Evolutionary conservation across 345 rosid genomes (phyloP).

Genomic region (Dovyalis caffra): DNA sequence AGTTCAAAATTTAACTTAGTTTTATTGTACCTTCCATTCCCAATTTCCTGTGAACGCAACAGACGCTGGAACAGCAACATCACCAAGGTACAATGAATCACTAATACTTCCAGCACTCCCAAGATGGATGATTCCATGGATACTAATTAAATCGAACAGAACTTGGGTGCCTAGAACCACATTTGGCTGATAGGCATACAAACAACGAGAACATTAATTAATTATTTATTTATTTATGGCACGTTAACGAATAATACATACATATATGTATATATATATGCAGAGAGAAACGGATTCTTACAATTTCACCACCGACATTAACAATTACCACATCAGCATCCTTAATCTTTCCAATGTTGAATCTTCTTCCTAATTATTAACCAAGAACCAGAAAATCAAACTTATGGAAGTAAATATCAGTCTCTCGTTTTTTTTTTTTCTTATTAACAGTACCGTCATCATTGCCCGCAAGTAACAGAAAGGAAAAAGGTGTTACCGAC

Average conservation of each 20-base stretch:
- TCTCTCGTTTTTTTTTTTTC: no score
- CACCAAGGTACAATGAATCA: constrained; percentile 29
- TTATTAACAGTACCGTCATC: no score
- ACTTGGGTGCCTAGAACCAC: constrained; percentile 35
- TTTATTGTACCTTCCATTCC: constrained; percentile 35
- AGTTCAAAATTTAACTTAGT: neutral
- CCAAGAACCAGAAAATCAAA: neutral
- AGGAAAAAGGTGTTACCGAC: no score
- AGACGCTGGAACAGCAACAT: constrained; percentile 30
- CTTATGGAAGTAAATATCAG: no score
- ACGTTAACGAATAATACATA: no score
- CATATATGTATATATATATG: no score
- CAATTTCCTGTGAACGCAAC: constrained; percentile 35
- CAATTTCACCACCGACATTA: constrained; percentile 38
- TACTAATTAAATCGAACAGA: constrained; percentile 22
- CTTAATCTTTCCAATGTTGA: constrained; percentile 32
- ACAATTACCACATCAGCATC: constrained; percentile 29
- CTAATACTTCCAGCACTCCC: constrained; percentile 37
- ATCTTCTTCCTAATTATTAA: constrained; percentile 37
- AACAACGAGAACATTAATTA: no score
- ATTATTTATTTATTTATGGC: no score
- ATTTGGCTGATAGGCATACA: constrained; percentile 7
- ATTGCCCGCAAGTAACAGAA: no score
- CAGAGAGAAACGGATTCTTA: neutral
- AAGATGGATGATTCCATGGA: constrained; percentile 37